Evolutionary conservation across 306 rosid genomes (phyloP).

Genomic region (Senna tora): DNA sequence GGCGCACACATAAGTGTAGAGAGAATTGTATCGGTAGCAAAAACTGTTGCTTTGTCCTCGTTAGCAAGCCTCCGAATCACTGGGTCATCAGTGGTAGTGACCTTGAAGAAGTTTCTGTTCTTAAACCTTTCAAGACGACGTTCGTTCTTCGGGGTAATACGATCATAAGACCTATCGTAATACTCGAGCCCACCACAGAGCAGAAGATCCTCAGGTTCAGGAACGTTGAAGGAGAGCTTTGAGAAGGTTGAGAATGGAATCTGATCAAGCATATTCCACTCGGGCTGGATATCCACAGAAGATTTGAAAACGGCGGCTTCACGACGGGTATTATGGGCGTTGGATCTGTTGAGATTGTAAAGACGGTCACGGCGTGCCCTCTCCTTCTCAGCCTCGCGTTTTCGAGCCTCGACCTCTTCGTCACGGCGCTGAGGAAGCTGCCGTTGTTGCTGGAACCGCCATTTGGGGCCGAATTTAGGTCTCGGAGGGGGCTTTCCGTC

Average conservation of each 20-base stretch:
- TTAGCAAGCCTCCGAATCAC: conserved; percentile 81
- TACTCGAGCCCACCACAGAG: conserved; percentile 79
- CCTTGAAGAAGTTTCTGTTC: conserved; percentile 85
- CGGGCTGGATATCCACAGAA: conserved; percentile 88
- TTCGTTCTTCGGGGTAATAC: conserved; percentile 80
- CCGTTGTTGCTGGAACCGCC: conserved; percentile 81
- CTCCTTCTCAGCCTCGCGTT: conserved; percentile 91
- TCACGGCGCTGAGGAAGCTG: conserved; percentile 95
- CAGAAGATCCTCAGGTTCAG: conserved; percentile 85
- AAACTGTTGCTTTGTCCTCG: conserved; percentile 88
- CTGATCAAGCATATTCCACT: conserved; percentile 97
- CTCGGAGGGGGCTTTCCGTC: conserved; percentile 91
- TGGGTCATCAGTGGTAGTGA: conserved; percentile 90
- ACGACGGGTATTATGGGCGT: conserved; percentile 64
- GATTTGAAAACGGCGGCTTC: conserved; percentile 89
- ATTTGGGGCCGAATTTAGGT: conserved; percentile 81
- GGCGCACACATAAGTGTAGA: conserved; percentile 91
- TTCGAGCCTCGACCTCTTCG: conserved; percentile 83
- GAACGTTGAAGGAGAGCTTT: conserved; percentile 79
- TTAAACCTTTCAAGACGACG: conserved; percentile 84
- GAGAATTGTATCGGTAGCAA: conserved; percentile 80
- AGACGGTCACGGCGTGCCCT: conserved; percentile 87
- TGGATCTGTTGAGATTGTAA: conserved; percentile 73
- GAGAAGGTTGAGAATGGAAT: conserved; percentile 90
- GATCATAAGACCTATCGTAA: conserved; percentile 76